Base-by-base conservation (phyloP, 1,284 basidiomycete genomes). In the Melampsora americana region DNA sequence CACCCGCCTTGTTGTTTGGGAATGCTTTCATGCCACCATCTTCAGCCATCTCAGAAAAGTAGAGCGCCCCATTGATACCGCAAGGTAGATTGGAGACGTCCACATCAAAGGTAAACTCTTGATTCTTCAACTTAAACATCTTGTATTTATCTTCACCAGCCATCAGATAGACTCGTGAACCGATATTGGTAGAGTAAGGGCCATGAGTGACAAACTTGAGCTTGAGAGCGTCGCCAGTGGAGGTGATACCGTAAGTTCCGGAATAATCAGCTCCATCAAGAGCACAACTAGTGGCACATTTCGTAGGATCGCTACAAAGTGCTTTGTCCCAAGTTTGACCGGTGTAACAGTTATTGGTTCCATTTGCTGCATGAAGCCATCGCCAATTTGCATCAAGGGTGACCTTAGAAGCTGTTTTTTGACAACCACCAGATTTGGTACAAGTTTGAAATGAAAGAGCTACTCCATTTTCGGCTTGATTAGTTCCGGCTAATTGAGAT, bases 21-120 rank as follows among this genome's bases (percentile, higher is more conserved):
- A 64, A 64, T 39, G 67, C 69, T 18, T 79, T 69, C 67, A 68
- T 39, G 12, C 80, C 80, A 64, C 80, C 80, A 65, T 80, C 79
- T 26, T 64, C 79, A 74, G 78, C 73, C 80, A 80, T 80, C 79
- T 83, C 80, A 66, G 80, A 77, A 79, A 84, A 82, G 82, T 84
- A 84, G 71, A 84, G 79, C 23, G 83, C 83, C 69, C 83, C 84
- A 78, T 84, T 83, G 78, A 62, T 78, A 74, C 74, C 80, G 28
- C 71, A 74, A 20, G 71, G 71, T 9, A 67, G n/a, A 12, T 74
- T 59, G 23, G 61, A 50, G n/a, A 53, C 71, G 23, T 74, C 53
- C 46, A 74, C 64, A 11, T 74, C 71, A 28, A 74, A 74, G 32
- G 64, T 56, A 50, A 74, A 60, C 20, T 74, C 48, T 32, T 48